Percentiles rank a stretch among this genome's conserved stretches.
Evolutionary conservation across 192 early-diverging fungal genomes (phyloP).

Genomic region (Backusella luteola): DNA sequence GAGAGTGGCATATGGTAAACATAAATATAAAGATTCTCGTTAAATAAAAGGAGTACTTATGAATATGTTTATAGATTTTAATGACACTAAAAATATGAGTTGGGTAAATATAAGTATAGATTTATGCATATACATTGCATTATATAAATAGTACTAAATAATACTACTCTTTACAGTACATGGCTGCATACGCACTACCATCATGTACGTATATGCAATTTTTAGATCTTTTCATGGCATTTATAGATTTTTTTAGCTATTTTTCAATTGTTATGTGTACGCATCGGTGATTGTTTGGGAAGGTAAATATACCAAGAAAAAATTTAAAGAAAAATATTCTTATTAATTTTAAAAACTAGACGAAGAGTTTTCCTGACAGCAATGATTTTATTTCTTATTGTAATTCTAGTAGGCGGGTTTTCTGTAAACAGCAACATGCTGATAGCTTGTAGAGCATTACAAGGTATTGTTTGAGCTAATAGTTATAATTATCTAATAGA

Average conservation of each 20-base stretch:
- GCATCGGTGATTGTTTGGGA: background rate
- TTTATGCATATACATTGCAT: background rate
- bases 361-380: background rate
- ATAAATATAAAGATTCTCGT: background rate
- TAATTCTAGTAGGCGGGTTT: background rate
- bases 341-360: background rate
- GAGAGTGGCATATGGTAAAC: background rate
- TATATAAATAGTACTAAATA: background rate
- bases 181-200: background rate
- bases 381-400: background rate
- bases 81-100: background rate
- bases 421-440: background rate
- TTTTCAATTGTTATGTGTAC: background rate
- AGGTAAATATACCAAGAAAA: background rate
- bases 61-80: background rate
- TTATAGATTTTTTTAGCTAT: background rate
- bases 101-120: background rate
- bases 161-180: background rate
- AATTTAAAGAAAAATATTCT: background rate
- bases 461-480: background rate
- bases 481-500: background rate
- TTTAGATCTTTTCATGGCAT: background rate
- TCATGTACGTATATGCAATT: background rate
- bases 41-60: background rate
- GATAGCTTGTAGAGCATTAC: background rate